Percentiles rank a stretch among this genome's conserved stretches.
These are phyloP conservation scores for Xylaria scruposa DNA, from an alignment of 495 filamentous ascomycete species.

Conservation along the genomic window DNA sequence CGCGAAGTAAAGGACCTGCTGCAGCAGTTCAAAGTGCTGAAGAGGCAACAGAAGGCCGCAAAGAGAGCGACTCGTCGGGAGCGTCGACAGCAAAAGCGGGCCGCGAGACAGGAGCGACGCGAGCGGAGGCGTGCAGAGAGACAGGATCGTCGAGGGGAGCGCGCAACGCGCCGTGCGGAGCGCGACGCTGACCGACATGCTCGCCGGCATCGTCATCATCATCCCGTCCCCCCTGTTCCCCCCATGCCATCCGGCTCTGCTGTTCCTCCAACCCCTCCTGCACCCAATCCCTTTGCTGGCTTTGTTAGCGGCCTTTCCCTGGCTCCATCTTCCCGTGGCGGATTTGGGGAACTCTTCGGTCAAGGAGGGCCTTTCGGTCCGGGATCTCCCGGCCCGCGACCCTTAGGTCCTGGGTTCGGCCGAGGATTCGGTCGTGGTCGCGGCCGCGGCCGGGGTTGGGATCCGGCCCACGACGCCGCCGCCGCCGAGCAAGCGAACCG, in stretches of 20 bases:
- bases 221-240: not conserved
- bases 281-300: not conserved
- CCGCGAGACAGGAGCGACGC: conserved; percentile 36
- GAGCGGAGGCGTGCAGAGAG: conserved; percentile 41
- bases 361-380: not conserved
- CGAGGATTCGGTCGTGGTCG: conserved; percentile 7
- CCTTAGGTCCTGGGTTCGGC: not conserved
- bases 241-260: not conserved
- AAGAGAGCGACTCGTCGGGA: conserved; percentile 24
- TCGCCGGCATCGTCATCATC: conserved; percentile 23
- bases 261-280: not conserved
- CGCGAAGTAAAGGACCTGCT: conserved; percentile 48
- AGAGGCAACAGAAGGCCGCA: conserved; percentile 46
- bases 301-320: too few species aligned
- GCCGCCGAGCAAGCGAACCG: conserved; percentile 8
- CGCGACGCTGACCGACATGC: conserved; percentile 33
- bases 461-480: not conserved
- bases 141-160: conserved; percentile 31
- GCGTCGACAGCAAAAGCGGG: conserved; percentile 34
- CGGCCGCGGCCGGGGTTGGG: not conserved
- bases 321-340: not conserved
- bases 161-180: conserved; percentile 30
- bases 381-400: not conserved
- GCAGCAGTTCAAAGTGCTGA: conserved; percentile 49
- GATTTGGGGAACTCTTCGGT: not conserved